phyloP scores from a whole-genome alignment of 495 filamentous ascomycete genomes.

The Penicillium herquei region DNA sequence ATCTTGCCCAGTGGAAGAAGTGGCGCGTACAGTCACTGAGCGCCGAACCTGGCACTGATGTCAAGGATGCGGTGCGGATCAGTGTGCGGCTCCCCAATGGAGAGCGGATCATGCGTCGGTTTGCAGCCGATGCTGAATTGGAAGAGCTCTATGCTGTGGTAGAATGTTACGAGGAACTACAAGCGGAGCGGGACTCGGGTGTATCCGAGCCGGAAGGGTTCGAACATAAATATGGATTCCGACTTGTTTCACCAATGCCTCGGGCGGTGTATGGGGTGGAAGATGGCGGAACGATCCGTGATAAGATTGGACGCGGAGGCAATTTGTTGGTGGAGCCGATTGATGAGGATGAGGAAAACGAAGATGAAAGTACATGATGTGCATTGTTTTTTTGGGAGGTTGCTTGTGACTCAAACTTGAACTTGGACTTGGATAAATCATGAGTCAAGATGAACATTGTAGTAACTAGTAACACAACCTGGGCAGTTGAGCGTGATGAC shows the following conservation, averaged over 20 bases:
- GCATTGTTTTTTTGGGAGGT: neutral
- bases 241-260: slow-evolving; percentile 79
- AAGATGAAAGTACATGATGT: slow-evolving; percentile 14
- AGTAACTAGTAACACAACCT: too few species aligned
- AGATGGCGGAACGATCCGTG: slow-evolving; percentile 59
- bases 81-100: slow-evolving; percentile 74
- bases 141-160: slow-evolving; percentile 97
- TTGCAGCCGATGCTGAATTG: slow-evolving; percentile 59
- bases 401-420: slow-evolving; percentile 1
- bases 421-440: too few species aligned
- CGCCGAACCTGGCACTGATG: slow-evolving; percentile 62
- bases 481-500: too few species aligned
- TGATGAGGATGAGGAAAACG: slow-evolving; percentile 44
- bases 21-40: slow-evolving; percentile 72
- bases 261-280: slow-evolving; percentile 71
- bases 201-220: slow-evolving; percentile 61
- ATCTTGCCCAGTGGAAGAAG: slow-evolving; percentile 69
- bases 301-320: slow-evolving; percentile 76
- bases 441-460: too few species aligned
- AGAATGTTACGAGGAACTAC: slow-evolving; percentile 76
- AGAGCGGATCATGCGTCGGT: slow-evolving; percentile 72
- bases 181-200: slow-evolving; percentile 19
- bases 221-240: slow-evolving; percentile 76
- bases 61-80: slow-evolving; percentile 73
- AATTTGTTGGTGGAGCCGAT: slow-evolving; percentile 84